Conservation (phyloP, 805 yeast species). For the Myxozyma lipomycoides region DNA sequence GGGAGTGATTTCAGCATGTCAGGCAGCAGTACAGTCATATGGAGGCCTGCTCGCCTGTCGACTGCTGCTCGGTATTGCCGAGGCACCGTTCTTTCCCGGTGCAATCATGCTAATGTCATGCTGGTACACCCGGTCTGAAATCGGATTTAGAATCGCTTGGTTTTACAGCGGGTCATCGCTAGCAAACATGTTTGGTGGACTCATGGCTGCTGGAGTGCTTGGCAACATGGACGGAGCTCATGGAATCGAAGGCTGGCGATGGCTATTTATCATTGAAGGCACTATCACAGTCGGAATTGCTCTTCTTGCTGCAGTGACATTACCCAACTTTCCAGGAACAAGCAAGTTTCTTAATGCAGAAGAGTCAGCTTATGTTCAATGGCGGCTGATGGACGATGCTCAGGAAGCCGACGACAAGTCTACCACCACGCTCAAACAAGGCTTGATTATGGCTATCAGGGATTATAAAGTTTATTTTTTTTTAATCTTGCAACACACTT, state of each 20-base stretch:
- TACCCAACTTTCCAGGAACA: constrained; percentile 48
- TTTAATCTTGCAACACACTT: constrained; percentile 17
- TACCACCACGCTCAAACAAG: constrained; percentile 14
- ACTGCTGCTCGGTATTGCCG: constrained; percentile 39
- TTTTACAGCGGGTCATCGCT: constrained; percentile 47
- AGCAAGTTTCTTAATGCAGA: constrained; percentile 25
- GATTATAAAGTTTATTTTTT: constrained; percentile 25
- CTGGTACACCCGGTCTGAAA: constrained; percentile 42
- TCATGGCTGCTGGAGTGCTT: constrained; percentile 49
- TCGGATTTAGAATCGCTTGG: constrained; percentile 38
- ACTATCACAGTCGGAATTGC: constrained; percentile 37
- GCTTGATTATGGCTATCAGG: constrained; percentile 16
- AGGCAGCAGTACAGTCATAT: constrained; percentile 35
- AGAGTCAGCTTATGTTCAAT: constrained; percentile 24
- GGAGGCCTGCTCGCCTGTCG: constrained; percentile 41
- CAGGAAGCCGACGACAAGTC: constrained; percentile 16
- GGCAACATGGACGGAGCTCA: constrained; percentile 39
- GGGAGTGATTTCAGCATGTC: constrained; percentile 37
- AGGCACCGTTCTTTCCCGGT: constrained; percentile 43
- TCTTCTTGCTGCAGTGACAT: constrained; percentile 32
- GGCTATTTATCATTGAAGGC: constrained; percentile 52
- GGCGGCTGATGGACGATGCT: constrained; percentile 27
- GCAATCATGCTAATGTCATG: constrained; percentile 37
- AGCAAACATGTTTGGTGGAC: constrained; percentile 51
- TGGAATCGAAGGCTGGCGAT: constrained; percentile 48